phyloP scores from a whole-genome alignment of 352 stramenopile genomes.

The Blastocystis sp. region DNA sequence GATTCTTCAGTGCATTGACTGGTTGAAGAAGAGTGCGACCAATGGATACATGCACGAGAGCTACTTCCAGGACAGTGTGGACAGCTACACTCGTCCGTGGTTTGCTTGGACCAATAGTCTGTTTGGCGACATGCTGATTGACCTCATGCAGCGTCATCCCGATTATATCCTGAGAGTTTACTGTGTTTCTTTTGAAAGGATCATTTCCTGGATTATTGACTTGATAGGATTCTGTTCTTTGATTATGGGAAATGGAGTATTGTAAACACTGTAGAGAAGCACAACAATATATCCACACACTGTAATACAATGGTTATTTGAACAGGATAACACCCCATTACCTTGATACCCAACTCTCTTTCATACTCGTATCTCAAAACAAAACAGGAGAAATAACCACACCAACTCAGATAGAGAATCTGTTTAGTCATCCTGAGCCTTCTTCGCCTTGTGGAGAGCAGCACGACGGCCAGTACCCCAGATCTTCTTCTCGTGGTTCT shows the following conservation, averaged over 20 bases:
- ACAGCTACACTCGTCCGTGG: slow-evolving; percentile 60
- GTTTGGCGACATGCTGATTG: slow-evolving; percentile 61
- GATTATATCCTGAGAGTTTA: slow-evolving; percentile 49
- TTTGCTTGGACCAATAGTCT: slow-evolving; percentile 62
- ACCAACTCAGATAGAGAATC: background rate
- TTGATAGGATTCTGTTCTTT: no score
- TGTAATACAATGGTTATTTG: background rate
- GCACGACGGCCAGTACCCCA: slow-evolving; percentile 54
- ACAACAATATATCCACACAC: no score
- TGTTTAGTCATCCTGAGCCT: slow-evolving; percentile 52
- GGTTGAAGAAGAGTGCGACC: slow-evolving; percentile 59
- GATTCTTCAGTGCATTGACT: slow-evolving; percentile 59
- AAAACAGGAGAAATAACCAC: background rate
- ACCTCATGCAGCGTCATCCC: slow-evolving; percentile 56
- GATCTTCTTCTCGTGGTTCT: slow-evolving; percentile 53
- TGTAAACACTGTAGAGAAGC: no score
- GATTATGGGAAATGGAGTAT: no score
- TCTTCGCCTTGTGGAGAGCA: slow-evolving; percentile 53
- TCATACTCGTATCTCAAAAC: background rate
- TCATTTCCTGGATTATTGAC: no score
- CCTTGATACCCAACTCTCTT: no score
- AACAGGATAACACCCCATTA: background rate
- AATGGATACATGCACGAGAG: slow-evolving; percentile 64
- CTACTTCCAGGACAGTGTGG: slow-evolving; percentile 58
- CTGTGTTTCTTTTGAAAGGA: slow-evolving; percentile 12